Base-by-base conservation (phyloP, 805 yeast species). In the Metschnikowia peoriensis region DNA sequence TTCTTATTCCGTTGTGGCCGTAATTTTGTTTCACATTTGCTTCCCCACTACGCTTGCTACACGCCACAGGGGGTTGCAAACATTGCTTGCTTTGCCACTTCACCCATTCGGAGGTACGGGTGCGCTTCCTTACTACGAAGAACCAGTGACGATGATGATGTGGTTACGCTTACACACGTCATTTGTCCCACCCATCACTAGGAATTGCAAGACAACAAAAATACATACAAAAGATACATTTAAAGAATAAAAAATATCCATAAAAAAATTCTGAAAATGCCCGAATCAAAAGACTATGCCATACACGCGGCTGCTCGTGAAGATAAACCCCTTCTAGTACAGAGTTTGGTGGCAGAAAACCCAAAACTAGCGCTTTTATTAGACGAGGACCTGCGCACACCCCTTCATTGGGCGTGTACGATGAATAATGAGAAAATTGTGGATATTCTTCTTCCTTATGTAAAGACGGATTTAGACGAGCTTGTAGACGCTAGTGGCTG, bases 381-480 rank as follows among this genome's bases (percentile, higher is more conserved):
- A 54, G 97, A 92, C 66, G 78, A 76, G 2, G 97, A 91, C 62
- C 85, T 84, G 1, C 77, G 97, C 57, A 83, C 88, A 2, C 87
- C 97, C 1, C 70, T 91, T 45, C 96, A 89, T 66, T 92, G 97
- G 97, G 97, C 97, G 1, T 82, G 85, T 28, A 81, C 96, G 1
- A 77, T 77, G 59, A 80, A 81, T 46, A 77, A 84, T 51, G 61
- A 69, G 6, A 83, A 80, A 28, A 73, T 86, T 16, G 82, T 82
- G 75, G 50, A 71, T 68, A 50, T 77, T 73, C 38, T 73, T 55
- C 66, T 50, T 49, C 52, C 64, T 29, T 46, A 49, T 29, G 41
- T 49, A 29, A 52, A 73, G 35, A 68, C 80, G 27, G 93, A 89
- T 56, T 66, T 90, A 11, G 94, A 90, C 63, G 88, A 85, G 3